A percentile compares a stretch with the other conserved stretches of the same genome.
Evolutionary conservation across 192 early-diverging fungal species (phyloP).

Genomic region (Backusella morwellensis): DNA sequence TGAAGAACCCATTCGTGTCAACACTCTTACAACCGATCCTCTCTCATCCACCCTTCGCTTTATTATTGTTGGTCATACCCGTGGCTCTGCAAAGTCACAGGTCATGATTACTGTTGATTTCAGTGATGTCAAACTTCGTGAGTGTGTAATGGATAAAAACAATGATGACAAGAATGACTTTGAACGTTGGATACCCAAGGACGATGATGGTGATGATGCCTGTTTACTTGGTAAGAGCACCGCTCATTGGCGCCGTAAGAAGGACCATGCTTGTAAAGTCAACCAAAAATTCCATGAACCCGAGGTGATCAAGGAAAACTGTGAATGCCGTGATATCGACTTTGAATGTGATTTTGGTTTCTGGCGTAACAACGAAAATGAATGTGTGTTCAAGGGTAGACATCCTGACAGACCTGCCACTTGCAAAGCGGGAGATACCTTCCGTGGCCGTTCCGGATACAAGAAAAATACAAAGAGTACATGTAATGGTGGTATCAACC

Average conservation of each 20-base stretch:
- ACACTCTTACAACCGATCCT: slow-evolving; percentile 60
- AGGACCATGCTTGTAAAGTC: slow-evolving; percentile 64
- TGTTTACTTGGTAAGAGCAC: slow-evolving; percentile 63
- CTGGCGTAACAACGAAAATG: slow-evolving; percentile 65
- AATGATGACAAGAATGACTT: slow-evolving; percentile 75
- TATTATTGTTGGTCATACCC: slow-evolving; percentile 61
- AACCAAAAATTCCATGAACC: slow-evolving; percentile 61
- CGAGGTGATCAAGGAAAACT: slow-evolving; percentile 48
- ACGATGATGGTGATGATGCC: slow-evolving; percentile 58
- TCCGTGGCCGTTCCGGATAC: slow-evolving; percentile 79
- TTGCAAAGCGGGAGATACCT: slow-evolving; percentile 66
- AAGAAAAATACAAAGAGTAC: slow-evolving; percentile 67
- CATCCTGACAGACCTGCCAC: slow-evolving; percentile 75
- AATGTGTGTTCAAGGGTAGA: slow-evolving; percentile 64
- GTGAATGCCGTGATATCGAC: slow-evolving; percentile 76
- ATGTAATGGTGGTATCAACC: slow-evolving; percentile 74
- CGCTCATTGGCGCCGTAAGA: slow-evolving; percentile 75
- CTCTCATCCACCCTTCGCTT: slow-evolving; percentile 69
- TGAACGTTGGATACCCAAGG: slow-evolving; percentile 82
- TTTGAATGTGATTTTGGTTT: slow-evolving; percentile 90
- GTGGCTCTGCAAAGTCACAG: slow-evolving; percentile 14
- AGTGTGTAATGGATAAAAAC: slow-evolving; percentile 45
- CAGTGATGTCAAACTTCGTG: slow-evolving; percentile 28
- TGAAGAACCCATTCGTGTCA: slow-evolving; percentile 57
- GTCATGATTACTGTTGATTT: slow-evolving; percentile 65